Base-by-base conservation (phyloP, 202 grass and related monocot species). In the Panicum virgatum region DNA sequence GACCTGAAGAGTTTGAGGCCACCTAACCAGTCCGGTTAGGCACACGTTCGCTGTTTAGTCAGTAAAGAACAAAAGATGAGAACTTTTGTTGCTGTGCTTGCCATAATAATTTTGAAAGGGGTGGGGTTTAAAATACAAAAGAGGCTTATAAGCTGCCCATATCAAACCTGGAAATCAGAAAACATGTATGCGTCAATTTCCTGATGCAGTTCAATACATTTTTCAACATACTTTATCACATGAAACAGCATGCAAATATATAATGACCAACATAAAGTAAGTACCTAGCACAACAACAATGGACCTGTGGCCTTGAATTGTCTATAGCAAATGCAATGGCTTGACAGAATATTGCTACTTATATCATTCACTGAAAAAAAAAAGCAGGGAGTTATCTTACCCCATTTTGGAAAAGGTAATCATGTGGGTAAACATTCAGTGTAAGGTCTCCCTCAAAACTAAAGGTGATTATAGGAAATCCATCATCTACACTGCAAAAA, bases 401-500 rank as follows among this genome's bases (percentile, higher is more conserved):
- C 92, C 61, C 72, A 80, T 93, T 86, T 88, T 92, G 39, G 36
- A 98, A 96, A 87, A 98, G 86, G 79, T 98, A 98, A 81, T 98
- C 96, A 78, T 96, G 92, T 50, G 96, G 96, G 81, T 95, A 88
- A 80, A 95, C 92, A 78, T 82, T 80, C 53, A 98, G 64, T 75
- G 82, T 67, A 82, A 98, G 75, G 48, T 59, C 84, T 45, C 83
- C 90, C 78, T 98, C 89, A 83, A 98, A 98, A 84, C 72, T 85
- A 66, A 98, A 98, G 66, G 83, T 87, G 44, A 96, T 47, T 69
- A 83, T 51, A 16, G 96, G 96, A 76, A 98, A 98, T 81, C 75
- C 92, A 82, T 93, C 91, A 81, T 93, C 90, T 54, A 96, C 50
- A 79, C 96, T 98, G 92, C 69, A 92, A 85, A 93, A 85, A 47